A percentile compares a stretch with the other conserved stretches of the same genome.
Evolutionary conservation across 257 asterid species (phyloP).

Genomic region (Fraxinus cuspidata): DNA sequence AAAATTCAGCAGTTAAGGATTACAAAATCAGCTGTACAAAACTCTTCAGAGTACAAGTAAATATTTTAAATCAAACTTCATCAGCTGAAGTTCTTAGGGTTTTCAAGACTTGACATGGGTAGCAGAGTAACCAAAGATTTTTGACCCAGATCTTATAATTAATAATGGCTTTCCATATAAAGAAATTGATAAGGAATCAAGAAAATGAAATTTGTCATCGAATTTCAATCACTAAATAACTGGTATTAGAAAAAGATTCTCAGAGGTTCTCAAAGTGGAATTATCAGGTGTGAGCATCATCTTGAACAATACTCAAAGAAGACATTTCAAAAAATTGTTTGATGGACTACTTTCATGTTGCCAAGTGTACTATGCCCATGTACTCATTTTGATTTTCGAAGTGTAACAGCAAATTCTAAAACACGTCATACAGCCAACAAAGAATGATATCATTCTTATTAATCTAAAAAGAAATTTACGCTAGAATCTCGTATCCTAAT

Average conservation of each 20-base stretch:
- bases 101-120: background rate
- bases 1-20: background rate
- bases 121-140: slow-evolving; percentile 18
- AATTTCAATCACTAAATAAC: background rate
- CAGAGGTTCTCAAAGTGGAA: background rate
- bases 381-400: background rate
- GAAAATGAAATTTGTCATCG: background rate
- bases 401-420: background rate
- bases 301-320: background rate
- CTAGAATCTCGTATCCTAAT: background rate
- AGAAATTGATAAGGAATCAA: slow-evolving; percentile 7
- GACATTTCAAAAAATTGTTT: too few relatives aligned
- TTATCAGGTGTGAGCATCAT: background rate
- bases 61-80: slow-evolving; percentile 4
- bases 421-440: background rate
- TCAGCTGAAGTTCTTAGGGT: slow-evolving; percentile 7
- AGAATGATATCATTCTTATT: background rate
- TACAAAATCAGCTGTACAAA: background rate
- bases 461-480: background rate
- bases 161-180: background rate
- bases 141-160: slow-evolving; percentile 9
- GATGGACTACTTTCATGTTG: too few relatives aligned
- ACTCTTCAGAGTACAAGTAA: background rate
- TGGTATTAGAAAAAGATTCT: background rate
- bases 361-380: background rate